phyloP scores from a whole-genome alignment of 305 asterid species.

The Striga hermonthica region DNA sequence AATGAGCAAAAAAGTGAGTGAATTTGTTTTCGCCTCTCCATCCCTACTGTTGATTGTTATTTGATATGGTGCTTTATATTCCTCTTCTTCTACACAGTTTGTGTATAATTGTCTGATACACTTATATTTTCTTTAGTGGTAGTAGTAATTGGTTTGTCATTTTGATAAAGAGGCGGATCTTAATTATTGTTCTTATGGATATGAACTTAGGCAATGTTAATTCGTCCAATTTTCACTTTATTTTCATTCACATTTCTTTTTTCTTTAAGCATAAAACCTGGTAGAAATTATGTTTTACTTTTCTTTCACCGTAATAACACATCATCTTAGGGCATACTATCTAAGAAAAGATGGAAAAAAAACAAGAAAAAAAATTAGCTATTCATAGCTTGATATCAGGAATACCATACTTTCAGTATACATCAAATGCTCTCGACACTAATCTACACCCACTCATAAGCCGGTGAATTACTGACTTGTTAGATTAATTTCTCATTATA shows the following conservation, averaged over 20 bases:
- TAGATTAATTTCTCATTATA: not conserved
- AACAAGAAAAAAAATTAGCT: not conserved
- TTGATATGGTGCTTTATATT: conserved; percentile 6
- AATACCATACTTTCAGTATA: not conserved
- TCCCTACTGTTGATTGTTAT: not conserved
- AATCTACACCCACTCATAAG: conserved; percentile 7
- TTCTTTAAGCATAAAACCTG: not conserved
- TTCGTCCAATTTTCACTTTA: not conserved
- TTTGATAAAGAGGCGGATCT: not conserved
- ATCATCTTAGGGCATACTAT: not conserved
- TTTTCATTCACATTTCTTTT: too few species aligned
- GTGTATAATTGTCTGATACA: not conserved
- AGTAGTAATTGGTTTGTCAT: not conserved
- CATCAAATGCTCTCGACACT: not conserved
- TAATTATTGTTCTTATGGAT: not conserved
- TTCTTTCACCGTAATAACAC: not conserved
- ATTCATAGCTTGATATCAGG: not conserved
- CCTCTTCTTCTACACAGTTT: not conserved
- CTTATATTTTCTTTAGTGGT: not conserved
- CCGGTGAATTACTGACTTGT: not conserved
- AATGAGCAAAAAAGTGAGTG: conserved; percentile 49
- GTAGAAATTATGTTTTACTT: not conserved
- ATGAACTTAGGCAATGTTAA: not conserved
- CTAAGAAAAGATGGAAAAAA: not conserved
- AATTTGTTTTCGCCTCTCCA: not conserved